Conservation (phyloP, 2,329 filamentous ascomycete genomes). For the Fusarium sp. region DNA sequence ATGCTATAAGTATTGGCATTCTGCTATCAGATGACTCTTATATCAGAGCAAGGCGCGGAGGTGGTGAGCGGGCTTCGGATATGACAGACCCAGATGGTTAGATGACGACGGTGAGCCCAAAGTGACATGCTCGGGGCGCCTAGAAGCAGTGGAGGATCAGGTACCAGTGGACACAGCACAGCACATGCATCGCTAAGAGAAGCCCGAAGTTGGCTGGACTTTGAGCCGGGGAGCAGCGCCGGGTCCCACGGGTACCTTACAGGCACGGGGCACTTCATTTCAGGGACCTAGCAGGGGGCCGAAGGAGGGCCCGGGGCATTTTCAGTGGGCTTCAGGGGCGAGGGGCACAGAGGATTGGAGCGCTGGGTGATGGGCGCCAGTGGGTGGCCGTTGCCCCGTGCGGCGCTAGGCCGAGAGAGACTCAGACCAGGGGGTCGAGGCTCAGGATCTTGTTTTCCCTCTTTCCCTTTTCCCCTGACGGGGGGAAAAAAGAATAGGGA, state of each 20-base stretch:
- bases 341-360: constrained; percentile 16
- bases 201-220: constrained; percentile 14
- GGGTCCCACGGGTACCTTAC: constrained; percentile 39
- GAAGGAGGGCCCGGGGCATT: neutral
- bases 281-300: constrained; percentile 39
- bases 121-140: constrained; percentile 19
- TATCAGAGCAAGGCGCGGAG: neutral
- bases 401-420: constrained; percentile 40
- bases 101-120: neutral
- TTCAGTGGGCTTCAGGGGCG: neutral
- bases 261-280: constrained; percentile 38
- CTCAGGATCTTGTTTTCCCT: constrained; percentile 9
- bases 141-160: constrained; percentile 18
- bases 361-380: constrained; percentile 17
- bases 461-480: constrained; percentile 46
- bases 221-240: constrained; percentile 30
- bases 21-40: neutral
- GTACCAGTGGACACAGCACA: constrained; percentile 8
- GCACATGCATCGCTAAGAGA: too few relatives aligned
- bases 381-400: constrained; percentile 41
- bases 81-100: neutral
- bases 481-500: constrained; percentile 30
- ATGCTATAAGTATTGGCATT: neutral
- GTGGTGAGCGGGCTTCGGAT: neutral
- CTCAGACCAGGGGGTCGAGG: constrained; percentile 33